phyloP scores from a whole-genome alignment of 768 basidiomycete genomes.

The Termitomyces eurrhizus region DNA sequence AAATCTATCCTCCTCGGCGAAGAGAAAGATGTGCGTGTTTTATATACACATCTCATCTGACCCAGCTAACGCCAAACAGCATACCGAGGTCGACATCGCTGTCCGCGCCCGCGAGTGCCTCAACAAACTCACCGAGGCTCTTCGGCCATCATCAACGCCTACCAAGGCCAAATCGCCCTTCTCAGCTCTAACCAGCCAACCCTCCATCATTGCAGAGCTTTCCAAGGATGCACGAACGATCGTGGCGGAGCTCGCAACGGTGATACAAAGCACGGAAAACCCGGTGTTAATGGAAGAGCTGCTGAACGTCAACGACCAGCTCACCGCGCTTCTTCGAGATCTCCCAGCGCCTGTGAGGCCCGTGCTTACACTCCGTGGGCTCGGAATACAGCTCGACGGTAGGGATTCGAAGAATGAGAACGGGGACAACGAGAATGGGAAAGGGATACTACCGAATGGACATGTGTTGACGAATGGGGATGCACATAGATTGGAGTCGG shows the following conservation, averaged over 20 bases:
- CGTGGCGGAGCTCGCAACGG: slow-evolving; percentile 44
- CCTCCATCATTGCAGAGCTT: slow-evolving; percentile 28
- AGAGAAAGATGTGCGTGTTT: slow-evolving; percentile 45
- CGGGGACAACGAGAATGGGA: background rate
- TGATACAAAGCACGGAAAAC: slow-evolving; percentile 56
- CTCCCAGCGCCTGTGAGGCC: slow-evolving; percentile 36
- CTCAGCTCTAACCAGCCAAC: slow-evolving; percentile 16
- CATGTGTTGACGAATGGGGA: slow-evolving; percentile 9
- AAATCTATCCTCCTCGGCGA: slow-evolving; percentile 57
- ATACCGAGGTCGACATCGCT: slow-evolving; percentile 45
- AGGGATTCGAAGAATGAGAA: background rate
- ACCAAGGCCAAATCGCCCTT: slow-evolving; percentile 8
- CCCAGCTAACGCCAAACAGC: slow-evolving; percentile 6
- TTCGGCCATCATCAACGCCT: background rate
- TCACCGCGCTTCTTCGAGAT: slow-evolving; percentile 54
- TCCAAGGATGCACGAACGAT: slow-evolving; percentile 47
- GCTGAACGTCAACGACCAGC: slow-evolving; percentile 66
- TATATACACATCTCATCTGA: background rate
- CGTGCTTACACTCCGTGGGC: slow-evolving; percentile 38
- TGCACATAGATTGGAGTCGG: slow-evolving; percentile 8
- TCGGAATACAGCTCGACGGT: slow-evolving; percentile 37
- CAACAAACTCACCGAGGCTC: slow-evolving; percentile 31
- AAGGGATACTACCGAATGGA: background rate
- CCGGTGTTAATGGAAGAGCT: slow-evolving; percentile 63
- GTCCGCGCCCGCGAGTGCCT: slow-evolving; percentile 43